Percentiles rank a stretch among this genome's conserved stretches.
phyloP scores from a whole-genome alignment of 2,329 filamentous ascomycete genomes.

The Aspergillus calidoustus region DNA sequence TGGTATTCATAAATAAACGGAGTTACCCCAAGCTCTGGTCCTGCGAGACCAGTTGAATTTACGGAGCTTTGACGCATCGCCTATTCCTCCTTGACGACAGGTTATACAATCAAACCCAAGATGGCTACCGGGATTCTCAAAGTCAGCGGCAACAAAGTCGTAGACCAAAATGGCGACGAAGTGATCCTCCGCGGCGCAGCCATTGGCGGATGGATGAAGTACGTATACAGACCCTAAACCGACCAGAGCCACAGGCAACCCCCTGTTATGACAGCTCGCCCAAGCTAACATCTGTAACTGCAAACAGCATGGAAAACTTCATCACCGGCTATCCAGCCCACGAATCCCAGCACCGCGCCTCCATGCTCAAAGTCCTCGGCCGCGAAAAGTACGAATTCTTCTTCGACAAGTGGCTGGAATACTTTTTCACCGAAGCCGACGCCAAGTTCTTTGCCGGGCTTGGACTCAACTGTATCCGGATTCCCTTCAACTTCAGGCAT shows the following conservation, averaged over 20 bases:
- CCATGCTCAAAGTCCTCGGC: slow-evolving; percentile 59
- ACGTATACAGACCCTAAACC: slow-evolving; percentile 10
- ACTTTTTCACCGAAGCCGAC: slow-evolving; percentile 64
- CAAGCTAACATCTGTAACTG: background rate
- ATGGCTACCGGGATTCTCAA: slow-evolving; percentile 45
- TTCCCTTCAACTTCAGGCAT: slow-evolving; percentile 64
- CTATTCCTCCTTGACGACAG: background rate
- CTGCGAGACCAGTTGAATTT: background rate
- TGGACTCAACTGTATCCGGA: slow-evolving; percentile 62
- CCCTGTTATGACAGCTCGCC: background rate
- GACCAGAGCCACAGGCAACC: background rate
- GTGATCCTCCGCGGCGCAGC: slow-evolving; percentile 56
- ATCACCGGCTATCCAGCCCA: slow-evolving; percentile 66
- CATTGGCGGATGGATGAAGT: slow-evolving; percentile 53
- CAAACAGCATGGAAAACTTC: slow-evolving; percentile 62
- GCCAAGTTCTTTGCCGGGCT: slow-evolving; percentile 62
- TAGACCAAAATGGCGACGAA: slow-evolving; percentile 50
- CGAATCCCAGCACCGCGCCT: slow-evolving; percentile 60
- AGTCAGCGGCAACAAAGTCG: slow-evolving; percentile 50
- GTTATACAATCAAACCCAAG: slow-evolving; percentile 7
- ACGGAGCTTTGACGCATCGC: too few species aligned
- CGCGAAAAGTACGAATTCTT: slow-evolving; percentile 63
- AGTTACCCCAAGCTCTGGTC: background rate
- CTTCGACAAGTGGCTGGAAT: slow-evolving; percentile 61
- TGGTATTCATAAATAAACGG: background rate